A percentile compares a stretch with the other conserved stretches of the same genome.
Conservation (phyloP, 352 stramenopile genomes). For the Globisporangium paddicum region DNA sequence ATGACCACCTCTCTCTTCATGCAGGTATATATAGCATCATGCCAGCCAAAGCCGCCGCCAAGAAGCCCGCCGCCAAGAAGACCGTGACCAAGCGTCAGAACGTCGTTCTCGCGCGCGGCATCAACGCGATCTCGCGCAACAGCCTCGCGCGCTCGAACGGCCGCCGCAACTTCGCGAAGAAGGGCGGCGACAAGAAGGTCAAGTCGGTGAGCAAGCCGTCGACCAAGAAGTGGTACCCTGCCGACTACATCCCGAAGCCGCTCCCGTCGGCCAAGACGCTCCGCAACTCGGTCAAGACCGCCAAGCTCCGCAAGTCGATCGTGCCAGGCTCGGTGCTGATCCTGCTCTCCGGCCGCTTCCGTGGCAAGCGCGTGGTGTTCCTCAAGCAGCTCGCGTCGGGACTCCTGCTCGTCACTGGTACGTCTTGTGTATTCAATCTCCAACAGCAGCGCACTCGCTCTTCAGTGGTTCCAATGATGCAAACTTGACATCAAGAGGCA, state of each 20-base stretch:
- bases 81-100: slow-evolving; percentile 43
- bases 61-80: slow-evolving; percentile 27
- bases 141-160: slow-evolving; percentile 55
- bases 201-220: slow-evolving; percentile 31
- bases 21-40: slow-evolving; percentile 48
- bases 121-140: slow-evolving; percentile 77
- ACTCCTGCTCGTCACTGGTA: slow-evolving; percentile 94
- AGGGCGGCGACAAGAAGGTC: slow-evolving; percentile 64
- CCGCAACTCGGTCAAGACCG: slow-evolving; percentile 83
- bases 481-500: slow-evolving; percentile 66
- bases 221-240: slow-evolving; percentile 76
- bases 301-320: slow-evolving; percentile 95
- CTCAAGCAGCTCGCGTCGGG: slow-evolving; percentile 97
- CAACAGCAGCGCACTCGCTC: not conserved
- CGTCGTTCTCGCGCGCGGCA: slow-evolving; percentile 66
- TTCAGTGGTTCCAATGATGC: slow-evolving; percentile 53
- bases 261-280: slow-evolving; percentile 71
- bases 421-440: slow-evolving; percentile 13
- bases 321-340: slow-evolving; percentile 97
- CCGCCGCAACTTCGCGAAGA: slow-evolving; percentile 55
- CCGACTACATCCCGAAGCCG: slow-evolving; percentile 72
- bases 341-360: slow-evolving; percentile 96
- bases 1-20: not conserved
- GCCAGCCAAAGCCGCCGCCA: slow-evolving; percentile 36
- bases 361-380: slow-evolving; percentile 99